These are phyloP conservation scores for Drechslerella dactyloides DNA, from an alignment of 2,329 filamentous ascomycete species.

Conservation along the genomic window DNA sequence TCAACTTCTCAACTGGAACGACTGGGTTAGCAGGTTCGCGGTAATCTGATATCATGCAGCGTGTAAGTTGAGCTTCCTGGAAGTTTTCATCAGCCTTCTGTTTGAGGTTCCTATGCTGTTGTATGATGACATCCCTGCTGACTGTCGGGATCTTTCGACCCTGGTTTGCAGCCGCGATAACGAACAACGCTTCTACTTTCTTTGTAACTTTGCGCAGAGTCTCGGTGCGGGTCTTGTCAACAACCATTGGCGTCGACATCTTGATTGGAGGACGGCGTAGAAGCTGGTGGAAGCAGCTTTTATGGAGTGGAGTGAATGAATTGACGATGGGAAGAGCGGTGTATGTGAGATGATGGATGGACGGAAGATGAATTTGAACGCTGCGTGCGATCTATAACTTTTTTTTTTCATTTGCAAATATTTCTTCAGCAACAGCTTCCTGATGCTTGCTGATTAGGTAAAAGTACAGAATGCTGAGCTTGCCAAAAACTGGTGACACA, in stretches of 20 bases:
- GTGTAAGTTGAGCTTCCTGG: background rate
- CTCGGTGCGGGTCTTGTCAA: conserved; percentile 8
- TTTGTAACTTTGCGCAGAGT: background rate
- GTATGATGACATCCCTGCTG: conserved; percentile 10
- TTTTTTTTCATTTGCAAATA: background rate
- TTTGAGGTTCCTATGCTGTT: background rate
- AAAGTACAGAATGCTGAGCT: too few relatives aligned
- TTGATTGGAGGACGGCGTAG: too few relatives aligned
- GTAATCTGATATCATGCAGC: conserved; percentile 23
- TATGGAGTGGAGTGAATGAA: too few relatives aligned
- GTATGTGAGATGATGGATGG: too few relatives aligned
- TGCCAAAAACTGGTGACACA: background rate
- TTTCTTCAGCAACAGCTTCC: too few relatives aligned
- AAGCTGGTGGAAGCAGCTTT: too few relatives aligned
- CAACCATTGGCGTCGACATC: conserved; percentile 17
- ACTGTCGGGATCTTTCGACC: conserved; percentile 25
- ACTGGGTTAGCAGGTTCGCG: conserved; percentile 31
- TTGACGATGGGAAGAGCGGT: background rate
- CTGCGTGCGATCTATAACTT: too few relatives aligned
- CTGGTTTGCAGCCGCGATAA: background rate
- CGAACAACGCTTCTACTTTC: conserved; percentile 2
- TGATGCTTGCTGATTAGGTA: too few relatives aligned
- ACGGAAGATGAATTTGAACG: conserved; percentile 3
- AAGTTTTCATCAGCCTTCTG: background rate
- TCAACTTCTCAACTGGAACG: conserved; percentile 33